A percentile compares a stretch with the other conserved stretches of the same genome.
phyloP scores from a whole-genome alignment of 805 yeast genomes.

The Candida xyloterini region DNA sequence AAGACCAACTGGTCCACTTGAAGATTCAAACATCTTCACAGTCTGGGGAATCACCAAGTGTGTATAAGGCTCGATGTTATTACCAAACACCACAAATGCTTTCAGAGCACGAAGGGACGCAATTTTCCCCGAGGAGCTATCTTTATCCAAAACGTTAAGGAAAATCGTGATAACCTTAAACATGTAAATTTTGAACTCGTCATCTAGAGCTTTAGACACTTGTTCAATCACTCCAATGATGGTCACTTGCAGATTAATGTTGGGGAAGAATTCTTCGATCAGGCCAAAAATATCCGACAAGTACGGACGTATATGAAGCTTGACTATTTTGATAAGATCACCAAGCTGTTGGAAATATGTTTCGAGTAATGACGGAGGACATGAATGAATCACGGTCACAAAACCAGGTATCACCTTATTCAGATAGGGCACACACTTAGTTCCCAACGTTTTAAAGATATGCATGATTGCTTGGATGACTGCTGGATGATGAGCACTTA shows the following conservation, averaged over 20 bases:
- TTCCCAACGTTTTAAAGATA: slow-evolving; percentile 84
- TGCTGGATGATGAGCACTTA: slow-evolving; percentile 82
- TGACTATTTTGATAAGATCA: slow-evolving; percentile 74
- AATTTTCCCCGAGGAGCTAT: slow-evolving; percentile 55
- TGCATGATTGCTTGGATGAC: slow-evolving; percentile 93
- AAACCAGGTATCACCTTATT: slow-evolving; percentile 88
- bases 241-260: slow-evolving; percentile 65
- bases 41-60: slow-evolving; percentile 86
- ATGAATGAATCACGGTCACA: slow-evolving; percentile 75
- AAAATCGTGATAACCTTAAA: slow-evolving; percentile 75
- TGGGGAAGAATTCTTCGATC: slow-evolving; percentile 69
- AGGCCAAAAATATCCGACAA: slow-evolving; percentile 71
- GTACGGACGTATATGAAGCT: slow-evolving; percentile 85
- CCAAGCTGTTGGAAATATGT: slow-evolving; percentile 88
- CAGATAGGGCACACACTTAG: slow-evolving; percentile 85
- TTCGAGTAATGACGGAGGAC: slow-evolving; percentile 76
- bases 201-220: slow-evolving; percentile 80
- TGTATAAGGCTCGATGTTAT: slow-evolving; percentile 82
- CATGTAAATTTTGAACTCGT: slow-evolving; percentile 84
- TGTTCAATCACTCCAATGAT: slow-evolving; percentile 80
- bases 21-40: slow-evolving; percentile 73
- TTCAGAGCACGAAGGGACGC: slow-evolving; percentile 72
- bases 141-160: slow-evolving; percentile 72
- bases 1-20: slow-evolving; percentile 57
- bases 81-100: slow-evolving; percentile 82